Evolutionary conservation across 2,329 filamentous ascomycete genomes (phyloP), one percentile per base, ranked within the genome.

Genomic region (Phialophora chinensis): DNA sequence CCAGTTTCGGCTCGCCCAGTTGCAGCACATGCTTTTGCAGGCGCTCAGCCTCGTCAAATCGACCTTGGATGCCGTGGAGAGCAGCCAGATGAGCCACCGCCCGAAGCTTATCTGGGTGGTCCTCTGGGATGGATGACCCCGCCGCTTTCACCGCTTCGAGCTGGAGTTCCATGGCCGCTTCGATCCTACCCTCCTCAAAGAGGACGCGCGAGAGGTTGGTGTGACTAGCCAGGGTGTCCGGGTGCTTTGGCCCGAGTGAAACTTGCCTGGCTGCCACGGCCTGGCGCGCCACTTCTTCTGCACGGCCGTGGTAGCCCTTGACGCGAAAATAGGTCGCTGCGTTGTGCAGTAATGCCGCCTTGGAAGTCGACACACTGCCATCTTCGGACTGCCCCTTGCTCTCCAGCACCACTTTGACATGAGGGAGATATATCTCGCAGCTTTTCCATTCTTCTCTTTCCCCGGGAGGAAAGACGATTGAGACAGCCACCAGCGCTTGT

Each of bases 401-500:
- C 31, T 33, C 31, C 31, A 33, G 31, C 31, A 33, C 31, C 31
- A 33, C 44, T 49, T 49, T 23, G 17, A 49, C 44, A 5, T 49
- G 44, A n/a, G 44, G 44, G 4, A 49, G 20, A n/a, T n/a, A 49
- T 20, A 23, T 49, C 14, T 49, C 17, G 44, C 44, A 49, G 17
- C 17, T n/a, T 23, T n/a, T 49, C 44, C 44, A 49, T 7, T 49
- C 20, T 11, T n/a, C 44, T n/a, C 10, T n/a, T 10, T 49, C 44
- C 2, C 44, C 53, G 11, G 4, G 14, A 4, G 17, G 53, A 23
- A 38, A 56, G 33, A 23, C 44, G 6, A 23, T 49, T 7, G 17
- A 12, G 33, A 27, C n/a, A 5, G 12, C n/a, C 29, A 31, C 27
- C 8, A 52, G 31, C 42, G 25, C 25, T 20, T 27, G 71, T 44